Evolutionary conservation across 1,284 basidiomycete species (phyloP).

Genomic region (Omphalotus olearius): DNA sequence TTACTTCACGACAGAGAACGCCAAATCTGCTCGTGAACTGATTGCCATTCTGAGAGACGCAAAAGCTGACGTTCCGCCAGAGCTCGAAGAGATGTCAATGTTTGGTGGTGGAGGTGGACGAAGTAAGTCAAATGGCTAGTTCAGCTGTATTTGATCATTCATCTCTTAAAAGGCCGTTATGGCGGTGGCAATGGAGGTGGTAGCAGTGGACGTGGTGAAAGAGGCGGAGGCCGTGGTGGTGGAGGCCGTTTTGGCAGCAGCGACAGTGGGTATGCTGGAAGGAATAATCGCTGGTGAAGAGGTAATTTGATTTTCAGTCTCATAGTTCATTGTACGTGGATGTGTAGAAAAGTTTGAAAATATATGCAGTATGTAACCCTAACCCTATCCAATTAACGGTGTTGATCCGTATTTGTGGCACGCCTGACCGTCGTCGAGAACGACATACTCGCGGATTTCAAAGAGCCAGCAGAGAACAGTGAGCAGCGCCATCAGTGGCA

Average conservation of each 20-base stretch:
- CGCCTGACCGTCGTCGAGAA: constrained; percentile 9
- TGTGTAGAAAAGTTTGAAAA: neutral
- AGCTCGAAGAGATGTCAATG: constrained; percentile 91
- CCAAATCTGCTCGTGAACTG: constrained; percentile 91
- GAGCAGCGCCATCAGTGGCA: neutral
- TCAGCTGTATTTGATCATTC: constrained; percentile 1
- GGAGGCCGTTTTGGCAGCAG: constrained; percentile 31
- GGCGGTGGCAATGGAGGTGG: constrained; percentile 34
- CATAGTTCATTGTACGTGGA: too few species aligned
- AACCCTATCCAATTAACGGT: constrained; percentile 13
- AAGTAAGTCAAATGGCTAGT: constrained; percentile 37
- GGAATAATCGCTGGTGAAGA: constrained; percentile 27
- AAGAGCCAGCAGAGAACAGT: too few species aligned
- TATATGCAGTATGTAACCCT: neutral
- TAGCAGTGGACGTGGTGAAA: constrained; percentile 36
- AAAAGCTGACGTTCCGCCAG: constrained; percentile 83
- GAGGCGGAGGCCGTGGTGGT: constrained; percentile 34
- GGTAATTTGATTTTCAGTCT: too few species aligned
- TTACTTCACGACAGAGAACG: constrained; percentile 95
- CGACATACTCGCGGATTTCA: constrained; percentile 12
- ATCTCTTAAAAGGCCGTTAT: constrained; percentile 45
- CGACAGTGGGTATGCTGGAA: constrained; percentile 34
- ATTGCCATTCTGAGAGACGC: constrained; percentile 88
- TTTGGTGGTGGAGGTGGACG: constrained; percentile 78
- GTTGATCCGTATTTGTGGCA: constrained; percentile 13